Conservation (phyloP, 106 monocot species). For the Ottelia alismoides region DNA sequence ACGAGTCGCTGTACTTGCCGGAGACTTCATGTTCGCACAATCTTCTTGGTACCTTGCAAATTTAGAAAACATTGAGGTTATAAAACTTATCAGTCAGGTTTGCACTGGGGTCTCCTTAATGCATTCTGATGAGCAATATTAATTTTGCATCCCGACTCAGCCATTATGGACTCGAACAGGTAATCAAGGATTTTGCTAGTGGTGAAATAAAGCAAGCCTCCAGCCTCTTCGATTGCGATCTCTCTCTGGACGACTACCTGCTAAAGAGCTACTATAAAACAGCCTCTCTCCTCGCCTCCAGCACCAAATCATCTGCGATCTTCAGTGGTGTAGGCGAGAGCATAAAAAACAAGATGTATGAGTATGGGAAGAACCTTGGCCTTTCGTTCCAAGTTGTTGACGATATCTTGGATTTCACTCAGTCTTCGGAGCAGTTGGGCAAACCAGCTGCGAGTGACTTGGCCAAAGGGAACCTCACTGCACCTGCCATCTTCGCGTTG, state of each 20-base stretch:
- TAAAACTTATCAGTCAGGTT: slow-evolving; percentile 98
- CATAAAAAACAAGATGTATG: slow-evolving; percentile 66
- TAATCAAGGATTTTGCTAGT: slow-evolving; percentile 97
- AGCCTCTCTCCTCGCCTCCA: slow-evolving; percentile 75
- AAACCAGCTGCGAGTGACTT: slow-evolving; percentile 81
- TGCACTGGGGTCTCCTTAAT: no score
- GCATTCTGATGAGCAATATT: no score
- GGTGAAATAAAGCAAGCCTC: slow-evolving; percentile 98
- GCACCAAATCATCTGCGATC: slow-evolving; percentile 85
- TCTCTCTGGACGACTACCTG: slow-evolving; percentile 73
- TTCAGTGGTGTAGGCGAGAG: slow-evolving; percentile 38
- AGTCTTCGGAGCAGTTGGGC: slow-evolving; percentile 81
- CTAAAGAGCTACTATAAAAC: slow-evolving; percentile 97
- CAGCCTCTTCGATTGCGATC: slow-evolving; percentile 60
- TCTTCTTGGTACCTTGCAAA: slow-evolving; percentile 98
- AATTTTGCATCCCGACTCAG: no score
- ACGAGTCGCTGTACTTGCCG: slow-evolving; percentile 80
- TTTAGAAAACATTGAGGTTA: slow-evolving; percentile 87
- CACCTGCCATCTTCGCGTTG: slow-evolving; percentile 89
- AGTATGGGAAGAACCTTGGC: slow-evolving; percentile 87
- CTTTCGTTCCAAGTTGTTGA: slow-evolving; percentile 92
- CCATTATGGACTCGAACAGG: slow-evolving; percentile 25
- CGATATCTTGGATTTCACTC: slow-evolving; percentile 94
- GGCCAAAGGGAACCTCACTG: slow-evolving; percentile 87
- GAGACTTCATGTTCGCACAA: slow-evolving; percentile 98